Evolutionary conservation across 1,284 basidiomycete genomes (phyloP).

Genomic region (Boletellus deceptivus): DNA sequence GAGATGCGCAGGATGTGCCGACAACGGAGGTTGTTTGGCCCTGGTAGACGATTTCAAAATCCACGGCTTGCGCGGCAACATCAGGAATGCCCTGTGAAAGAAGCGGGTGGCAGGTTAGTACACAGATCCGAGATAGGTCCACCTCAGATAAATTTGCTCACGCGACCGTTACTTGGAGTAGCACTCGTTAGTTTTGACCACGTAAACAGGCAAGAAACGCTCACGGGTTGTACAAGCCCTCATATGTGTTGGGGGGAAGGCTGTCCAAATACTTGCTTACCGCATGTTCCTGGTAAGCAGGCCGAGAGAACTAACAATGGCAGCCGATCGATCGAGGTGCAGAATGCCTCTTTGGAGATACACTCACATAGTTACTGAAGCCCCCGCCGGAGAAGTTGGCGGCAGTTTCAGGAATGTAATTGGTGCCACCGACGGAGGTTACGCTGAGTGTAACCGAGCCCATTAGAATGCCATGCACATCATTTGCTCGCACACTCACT

Average conservation of each 20-base stretch:
- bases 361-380: conserved; percentile 43
- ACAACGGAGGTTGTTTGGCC: conserved; percentile 16
- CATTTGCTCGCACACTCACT: conserved; percentile 19
- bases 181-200: neutral
- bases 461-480: neutral
- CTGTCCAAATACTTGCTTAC: conserved; percentile 39
- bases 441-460: conserved; percentile 34
- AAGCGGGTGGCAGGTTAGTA: too few relatives aligned
- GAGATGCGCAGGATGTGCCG: conserved; percentile 50
- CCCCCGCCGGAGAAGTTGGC: conserved; percentile 65
- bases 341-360: neutral
- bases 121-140: too few relatives aligned
- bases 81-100: conserved; percentile 52
- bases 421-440: conserved; percentile 61
- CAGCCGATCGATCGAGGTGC: neutral
- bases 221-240: conserved; percentile 60
- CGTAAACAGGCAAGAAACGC: conserved; percentile 13
- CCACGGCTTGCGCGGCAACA: conserved; percentile 50
- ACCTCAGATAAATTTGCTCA: conserved; percentile 15
- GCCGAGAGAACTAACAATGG: conserved; percentile 18
- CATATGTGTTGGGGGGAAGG: conserved; percentile 47
- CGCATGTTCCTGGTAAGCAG: conserved; percentile 14
- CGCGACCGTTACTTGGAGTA: conserved; percentile 33
- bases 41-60: conserved; percentile 14
- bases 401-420: conserved; percentile 54